Evolutionary conservation across 2,329 filamentous ascomycete genomes (phyloP).

Genomic region (Dothiorella sarmentorum): DNA sequence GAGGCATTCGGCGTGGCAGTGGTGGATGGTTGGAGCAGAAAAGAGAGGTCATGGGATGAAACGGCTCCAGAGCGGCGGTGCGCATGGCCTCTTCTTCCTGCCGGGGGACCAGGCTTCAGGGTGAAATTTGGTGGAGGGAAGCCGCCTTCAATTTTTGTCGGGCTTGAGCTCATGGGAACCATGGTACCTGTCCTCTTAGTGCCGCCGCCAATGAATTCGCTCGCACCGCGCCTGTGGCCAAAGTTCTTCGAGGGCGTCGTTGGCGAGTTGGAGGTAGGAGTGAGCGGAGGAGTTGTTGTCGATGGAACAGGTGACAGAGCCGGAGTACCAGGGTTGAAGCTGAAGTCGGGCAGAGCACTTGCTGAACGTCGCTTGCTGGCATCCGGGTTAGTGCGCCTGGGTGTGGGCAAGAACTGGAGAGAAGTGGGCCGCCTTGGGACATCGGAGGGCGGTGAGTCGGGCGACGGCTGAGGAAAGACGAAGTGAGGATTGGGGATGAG

Average conservation of each 20-base stretch:
- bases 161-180: conserved; percentile 64
- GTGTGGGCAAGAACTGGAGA: conserved; percentile 34
- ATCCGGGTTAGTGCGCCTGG: conserved; percentile 30
- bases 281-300: conserved; percentile 35
- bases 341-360: conserved; percentile 46
- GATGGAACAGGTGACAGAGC: conserved; percentile 21
- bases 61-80: conserved; percentile 80
- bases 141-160: conserved; percentile 61
- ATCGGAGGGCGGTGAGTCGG: conserved; percentile 28
- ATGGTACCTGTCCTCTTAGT: conserved; percentile 44
- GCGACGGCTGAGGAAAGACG: conserved; percentile 44
- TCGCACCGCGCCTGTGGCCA: conserved; percentile 72
- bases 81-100: conserved; percentile 64
- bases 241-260: conserved; percentile 52
- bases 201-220: conserved; percentile 81
- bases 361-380: conserved; percentile 41
- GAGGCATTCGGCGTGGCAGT: conserved; percentile 59
- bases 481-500: conserved; percentile 49
- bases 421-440: conserved; percentile 38
- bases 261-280: conserved; percentile 34
- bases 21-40: conserved; percentile 57
- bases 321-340: conserved; percentile 45
- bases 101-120: conserved; percentile 47
- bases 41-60: conserved; percentile 75
- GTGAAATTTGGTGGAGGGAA: conserved; percentile 55